Evolutionary conservation across 1,284 basidiomycete species (phyloP), one percentile per base, ranked within the genome.

Genomic region (Melampsora allii-populina): DNA sequence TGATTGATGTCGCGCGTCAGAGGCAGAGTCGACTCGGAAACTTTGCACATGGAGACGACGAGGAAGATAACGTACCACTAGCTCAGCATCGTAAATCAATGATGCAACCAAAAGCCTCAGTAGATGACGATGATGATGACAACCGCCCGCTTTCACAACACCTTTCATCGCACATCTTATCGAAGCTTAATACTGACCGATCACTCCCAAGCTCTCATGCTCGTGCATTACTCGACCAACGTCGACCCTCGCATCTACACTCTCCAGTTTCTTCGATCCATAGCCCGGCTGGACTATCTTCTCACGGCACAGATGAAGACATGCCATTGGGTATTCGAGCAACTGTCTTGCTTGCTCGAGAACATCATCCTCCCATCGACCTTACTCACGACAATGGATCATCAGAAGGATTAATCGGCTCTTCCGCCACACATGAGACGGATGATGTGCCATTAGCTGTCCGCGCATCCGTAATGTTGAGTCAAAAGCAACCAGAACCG

Each of bases 221-320:
- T 2, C 50, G 50, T 21, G n/a, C 50, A 14, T 24, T 10, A 9
- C n/a, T 56, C 50, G 50, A 63, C 56, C n/a, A 39, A 19, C 12
- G 24, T 29, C 61, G 53, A 63, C 7, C 36, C 21, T 33, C 36
- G 59, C 60, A n/a, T 36, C 42, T 64, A 19, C 68, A 39, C 10
- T 58, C 69, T 29, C 29, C 69, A 17, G 29, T 19, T 33, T 61
- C 59, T n/a, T 36, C 59, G 59, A 36, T 61, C 29, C 33, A 12
- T 4, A 61, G 59, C n/a, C 59, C 29, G 14, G 33, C 21, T 56
- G 50, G 33, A 14, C n/a, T 36, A 29, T 73, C 69, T 21, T 29
- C 24, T 31, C 69, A 73, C 45, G 63, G 63, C 33, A 64, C 69
- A 5, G 69, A 73, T 73, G 69, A 73, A 46, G 69, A 73, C n/a